Evolutionary conservation across 164 flowering plant genomes (phyloP).

Genomic region (Annona cherimola): DNA sequence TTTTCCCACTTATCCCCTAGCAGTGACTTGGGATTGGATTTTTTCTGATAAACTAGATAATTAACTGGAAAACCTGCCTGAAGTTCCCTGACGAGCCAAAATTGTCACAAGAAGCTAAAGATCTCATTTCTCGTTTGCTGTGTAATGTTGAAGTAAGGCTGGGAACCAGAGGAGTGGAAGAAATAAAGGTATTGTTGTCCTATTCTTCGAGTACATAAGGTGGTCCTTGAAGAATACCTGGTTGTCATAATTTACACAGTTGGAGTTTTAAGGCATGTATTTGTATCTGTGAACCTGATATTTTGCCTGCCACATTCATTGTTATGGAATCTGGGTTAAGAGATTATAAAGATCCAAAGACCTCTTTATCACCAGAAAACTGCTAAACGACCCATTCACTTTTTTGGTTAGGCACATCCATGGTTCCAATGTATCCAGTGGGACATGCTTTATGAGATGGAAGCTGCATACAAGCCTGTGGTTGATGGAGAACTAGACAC

Average conservation of each 20-base stretch:
- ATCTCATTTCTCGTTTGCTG: constrained; percentile 70
- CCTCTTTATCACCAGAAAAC: neutral
- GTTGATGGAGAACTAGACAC: constrained; percentile 70
- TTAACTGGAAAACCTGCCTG: constrained; percentile 84
- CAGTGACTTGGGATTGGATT: constrained; percentile 6
- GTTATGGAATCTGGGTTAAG: neutral
- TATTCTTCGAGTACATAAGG: too few relatives aligned
- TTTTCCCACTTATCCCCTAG: neutral
- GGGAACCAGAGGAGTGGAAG: constrained; percentile 81
- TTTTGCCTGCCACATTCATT: neutral
- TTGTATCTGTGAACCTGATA: neutral
- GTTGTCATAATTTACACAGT: too few relatives aligned
- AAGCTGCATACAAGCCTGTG: constrained; percentile 67
- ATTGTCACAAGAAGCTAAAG: constrained; percentile 66
- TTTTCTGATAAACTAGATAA: constrained; percentile 46
- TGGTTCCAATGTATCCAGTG: constrained; percentile 60
- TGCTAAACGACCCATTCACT: neutral
- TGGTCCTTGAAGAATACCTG: neutral
- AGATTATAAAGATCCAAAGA: neutral
- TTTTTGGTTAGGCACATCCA: constrained; percentile 53
- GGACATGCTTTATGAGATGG: constrained; percentile 70
- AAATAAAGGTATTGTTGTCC: constrained; percentile 54
- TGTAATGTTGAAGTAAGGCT: constrained; percentile 80
- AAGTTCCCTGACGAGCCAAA: constrained; percentile 89
- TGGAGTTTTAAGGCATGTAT: neutral